Base-by-base conservation (phyloP, 345 rosid genomes). In the Mercurialis annua region DNA sequence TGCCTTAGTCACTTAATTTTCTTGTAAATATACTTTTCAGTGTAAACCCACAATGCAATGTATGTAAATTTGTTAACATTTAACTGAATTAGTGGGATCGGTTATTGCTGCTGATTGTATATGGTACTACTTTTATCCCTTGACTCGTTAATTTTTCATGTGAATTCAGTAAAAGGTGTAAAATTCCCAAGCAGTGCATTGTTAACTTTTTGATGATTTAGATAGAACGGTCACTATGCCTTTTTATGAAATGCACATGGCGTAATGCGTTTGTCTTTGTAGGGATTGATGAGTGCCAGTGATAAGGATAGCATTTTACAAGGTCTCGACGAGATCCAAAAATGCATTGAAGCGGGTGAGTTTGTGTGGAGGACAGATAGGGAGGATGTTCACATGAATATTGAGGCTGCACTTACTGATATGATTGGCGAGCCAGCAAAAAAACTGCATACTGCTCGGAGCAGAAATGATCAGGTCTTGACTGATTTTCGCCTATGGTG, bases 361-460 rank as follows among this genome's bases (percentile, higher is more conserved):
- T 94, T 94, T 70, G 78, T 75, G 59, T 94, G 99, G 99, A 91
- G 93, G 80, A 83, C 89, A 49, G 98, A 89, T 70, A 59, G 97
- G 76, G 99, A 94, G 75, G 96, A 94, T 80, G 99, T 89, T 34
- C 99, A 91, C 70, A 89, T 94, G 99, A 94, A 94, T 80, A 87
- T 94, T 64, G 97, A 94, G 79, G 99, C 96, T 21, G 87, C 97
- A 0, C 85, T 94, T 24, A 94, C 90, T 64, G 98, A 94, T 84
- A 51, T 91, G 72, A 87, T 91, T 50, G 99, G 98, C n/a, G 98
- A 91, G 42, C 96, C 99, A 59, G 99, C 98, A 3, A 94, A 94
- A 84, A 94, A 89, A 66, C 97, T 94, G 20, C 98, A 94, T 78
- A 91, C 98, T 1, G 98, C 99, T 56, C 71, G 97, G 21, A 94